Evolutionary conservation across 2,329 filamentous ascomycete genomes (phyloP), one percentile per base, ranked within the genome.

Genomic region (Colletotrichum tropicale): DNA sequence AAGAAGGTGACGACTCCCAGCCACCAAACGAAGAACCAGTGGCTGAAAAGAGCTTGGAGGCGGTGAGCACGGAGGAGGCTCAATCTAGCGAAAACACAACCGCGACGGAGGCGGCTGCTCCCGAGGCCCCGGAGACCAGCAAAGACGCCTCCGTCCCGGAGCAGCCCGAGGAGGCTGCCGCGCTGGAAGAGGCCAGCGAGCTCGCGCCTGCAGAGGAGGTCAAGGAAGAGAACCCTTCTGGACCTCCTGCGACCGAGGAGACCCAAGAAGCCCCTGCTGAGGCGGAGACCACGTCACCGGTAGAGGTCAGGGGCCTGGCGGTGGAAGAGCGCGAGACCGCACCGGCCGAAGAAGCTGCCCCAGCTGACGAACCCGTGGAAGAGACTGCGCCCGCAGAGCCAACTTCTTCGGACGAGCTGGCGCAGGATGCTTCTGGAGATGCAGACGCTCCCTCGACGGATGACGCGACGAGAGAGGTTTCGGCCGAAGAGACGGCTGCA

Each of bases 1-100:
- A 28, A 48, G n/a, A 67, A 75, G 73, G 73, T 73, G 73, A 73
- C 65, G 65, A 75, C 56, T 73, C 73, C 73, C 70, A 65, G 70
- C 70, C 73, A 75, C 70, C 65, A 68, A 60, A 21, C 16, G 56
- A 73, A 75, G 73, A 73, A 69, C n/a, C 64, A n/a, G 64, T 73
- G 73, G 73, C 73, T 68, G 73, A 73, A 69, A 75, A 38, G 70
- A 73, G 62, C 34, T 48, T 75, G 38, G 64, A 73, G 73, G 64
- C 21, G 34, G 55, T 16, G 60, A 64, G 64, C 58, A 58, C 28
- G 9, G 48, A 68, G 58, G 73, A 26, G 56, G 34, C 62, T 21
- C 56, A 43, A 48, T 21, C 62, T 21, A 58, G 69, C 56, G 62
- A 52, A 16, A 16, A 52, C 16, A 56, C 34, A 24, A 43, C 43